Base-by-base conservation (phyloP, 495 filamentous ascomycete genomes). In the Glarea lozoyensis region DNA sequence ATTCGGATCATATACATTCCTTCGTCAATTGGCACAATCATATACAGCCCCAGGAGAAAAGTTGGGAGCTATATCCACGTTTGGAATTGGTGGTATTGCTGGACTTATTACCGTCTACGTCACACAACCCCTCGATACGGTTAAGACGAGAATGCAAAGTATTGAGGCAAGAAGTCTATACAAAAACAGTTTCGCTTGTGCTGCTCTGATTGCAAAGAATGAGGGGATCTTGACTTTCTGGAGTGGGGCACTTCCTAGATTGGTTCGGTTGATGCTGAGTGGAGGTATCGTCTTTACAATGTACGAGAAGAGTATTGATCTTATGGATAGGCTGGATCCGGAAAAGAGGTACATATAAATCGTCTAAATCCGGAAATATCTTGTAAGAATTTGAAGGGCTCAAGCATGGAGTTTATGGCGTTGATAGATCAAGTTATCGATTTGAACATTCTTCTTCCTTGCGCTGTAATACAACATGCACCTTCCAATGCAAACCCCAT, bases 121-220 rank as follows among this genome's bases (percentile, higher is more conserved):
- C 34, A 81, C 92, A 5, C 92, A 96, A 64, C 92, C 92, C 11
- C 66, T 98, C 27, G 92, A 98, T 58, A 94, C 89, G 0, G 75
- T 98, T 42, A 98, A 98, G 70, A 98, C 92, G 44, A 76, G 88
- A 45, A 98, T 98, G 93, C 92, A 98, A 78, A 92, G 85, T 20
- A 83, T 95, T 32, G 89, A 96, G 59, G 88, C 92, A 6, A 76
- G 76, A 40, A 72, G 67, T 34, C 63, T 84, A 47, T 98, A 98
- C 54, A 86, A 79, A 55, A 96, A 97, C 60, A 92, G 82, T 50
- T 79, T 95, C 53, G 72, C 79, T 25, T 98, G 92, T 60, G 92
- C 84, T 2, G 72, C 75, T 13, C 67, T 80, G 42, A 92, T 98
- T 49, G 81, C 88, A 55, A 86, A 77, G 60, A 82, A 95, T 42